Percentiles rank a stretch among this genome's conserved stretches.
phyloP scores from a whole-genome alignment of 345 rosid species.

The Boechera stricta region DNA sequence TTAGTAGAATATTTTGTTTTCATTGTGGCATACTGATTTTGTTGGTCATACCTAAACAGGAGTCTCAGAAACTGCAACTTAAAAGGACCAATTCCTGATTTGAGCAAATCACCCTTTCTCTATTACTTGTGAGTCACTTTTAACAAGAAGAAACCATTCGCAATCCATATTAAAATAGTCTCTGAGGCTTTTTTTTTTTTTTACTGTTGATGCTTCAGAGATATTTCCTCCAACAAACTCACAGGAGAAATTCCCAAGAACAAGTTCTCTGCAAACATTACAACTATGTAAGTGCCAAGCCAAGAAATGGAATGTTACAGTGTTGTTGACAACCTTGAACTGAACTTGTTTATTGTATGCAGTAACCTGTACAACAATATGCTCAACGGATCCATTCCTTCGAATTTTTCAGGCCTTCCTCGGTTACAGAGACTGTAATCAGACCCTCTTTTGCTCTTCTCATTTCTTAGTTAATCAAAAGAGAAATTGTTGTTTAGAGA shows the following conservation, averaged over 20 bases:
- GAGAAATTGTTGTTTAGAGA: neutral
- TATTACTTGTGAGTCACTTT: constrained; percentile 52
- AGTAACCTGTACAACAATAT: constrained; percentile 61
- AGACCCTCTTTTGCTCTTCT: constrained; percentile 27
- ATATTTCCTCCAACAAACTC: constrained; percentile 55
- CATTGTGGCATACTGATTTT: constrained; percentile 4
- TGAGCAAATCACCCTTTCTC: constrained; percentile 48
- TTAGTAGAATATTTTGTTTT: neutral
- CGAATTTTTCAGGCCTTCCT: constrained; percentile 59
- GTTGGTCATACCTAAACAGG: constrained; percentile 40
- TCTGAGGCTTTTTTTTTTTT: neutral
- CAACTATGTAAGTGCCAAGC: constrained; percentile 50
- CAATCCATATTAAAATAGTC: constrained; percentile 2
- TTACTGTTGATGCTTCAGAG: constrained; percentile 44
- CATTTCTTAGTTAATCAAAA: neutral
- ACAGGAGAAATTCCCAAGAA: constrained; percentile 56
- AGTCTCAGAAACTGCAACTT: constrained; percentile 64
- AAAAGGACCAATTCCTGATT: constrained; percentile 58
- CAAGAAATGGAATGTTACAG: constrained; percentile 22
- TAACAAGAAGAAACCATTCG: neutral
- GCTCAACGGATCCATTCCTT: constrained; percentile 62
- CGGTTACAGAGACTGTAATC: constrained; percentile 60
- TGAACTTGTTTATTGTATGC: constrained; percentile 30
- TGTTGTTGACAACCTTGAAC: constrained; percentile 13
- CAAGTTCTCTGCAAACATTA: constrained; percentile 51